Conservation (phyloP, 2,329 filamentous ascomycete species). For the Trichoderma koningiopsis region DNA sequence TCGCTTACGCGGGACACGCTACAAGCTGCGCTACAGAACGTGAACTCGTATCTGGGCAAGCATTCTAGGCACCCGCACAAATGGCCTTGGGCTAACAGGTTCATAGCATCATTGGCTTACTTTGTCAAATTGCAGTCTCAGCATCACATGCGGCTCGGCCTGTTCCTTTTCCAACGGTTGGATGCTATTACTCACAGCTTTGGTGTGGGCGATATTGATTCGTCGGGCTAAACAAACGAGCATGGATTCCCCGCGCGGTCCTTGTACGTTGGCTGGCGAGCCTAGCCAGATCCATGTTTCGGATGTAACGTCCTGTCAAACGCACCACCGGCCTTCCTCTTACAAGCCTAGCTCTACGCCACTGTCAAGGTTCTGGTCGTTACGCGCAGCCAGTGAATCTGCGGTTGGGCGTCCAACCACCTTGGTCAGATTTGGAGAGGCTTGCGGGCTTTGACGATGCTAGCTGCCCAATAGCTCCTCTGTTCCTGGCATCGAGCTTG, state of each 20-base stretch:
- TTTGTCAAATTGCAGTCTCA: not conserved
- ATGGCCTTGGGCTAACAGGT: not conserved
- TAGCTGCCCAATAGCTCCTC: not conserved
- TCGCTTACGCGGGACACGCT: not conserved
- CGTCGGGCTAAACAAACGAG: not conserved
- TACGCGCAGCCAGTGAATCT: conserved; percentile 8
- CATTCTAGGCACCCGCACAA: not conserved
- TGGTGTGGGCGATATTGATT: not conserved
- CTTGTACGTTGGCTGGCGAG: not conserved
- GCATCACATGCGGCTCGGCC: conserved; percentile 16
- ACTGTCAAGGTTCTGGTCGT: not conserved
- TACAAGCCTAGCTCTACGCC: not conserved
- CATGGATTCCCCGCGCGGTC: conserved; percentile 21
- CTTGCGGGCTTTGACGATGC: not conserved
- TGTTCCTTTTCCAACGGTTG: not conserved
- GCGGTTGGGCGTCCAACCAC: not conserved
- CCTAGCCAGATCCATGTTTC: not conserved
- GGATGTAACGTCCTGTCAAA: conserved; percentile 7
- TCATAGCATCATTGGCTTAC: not conserved
- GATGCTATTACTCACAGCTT: conserved; percentile 1
- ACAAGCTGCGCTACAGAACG: not conserved
- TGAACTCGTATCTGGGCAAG: not conserved
- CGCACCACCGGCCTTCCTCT: not conserved
- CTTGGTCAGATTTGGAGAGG: not conserved
- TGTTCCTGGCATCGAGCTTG: not conserved